phyloP scores from a whole-genome alignment of 2,329 filamentous ascomycete genomes.

The Delphinella strobiligena region DNA sequence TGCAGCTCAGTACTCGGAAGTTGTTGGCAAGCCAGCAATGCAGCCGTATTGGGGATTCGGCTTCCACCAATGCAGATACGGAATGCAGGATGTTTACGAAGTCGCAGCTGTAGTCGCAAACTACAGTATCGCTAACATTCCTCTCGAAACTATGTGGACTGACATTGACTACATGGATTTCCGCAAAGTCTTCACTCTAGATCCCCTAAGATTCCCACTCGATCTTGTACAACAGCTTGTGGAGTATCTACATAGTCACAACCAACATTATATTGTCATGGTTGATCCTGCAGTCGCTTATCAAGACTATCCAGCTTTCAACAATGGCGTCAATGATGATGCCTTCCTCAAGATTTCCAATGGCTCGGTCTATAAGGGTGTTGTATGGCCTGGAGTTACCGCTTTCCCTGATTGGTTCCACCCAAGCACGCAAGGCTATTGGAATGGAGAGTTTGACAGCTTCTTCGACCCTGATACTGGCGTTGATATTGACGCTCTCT shows the following conservation, averaged over 20 bases:
- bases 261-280: constrained; percentile 45
- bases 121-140: constrained; percentile 53
- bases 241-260: constrained; percentile 38
- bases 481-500: constrained; percentile 65
- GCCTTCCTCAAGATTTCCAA: constrained; percentile 43
- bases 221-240: constrained; percentile 52
- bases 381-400: constrained; percentile 60
- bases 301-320: constrained; percentile 42
- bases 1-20: constrained; percentile 37
- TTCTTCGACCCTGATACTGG: constrained; percentile 55
- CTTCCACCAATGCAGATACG: constrained; percentile 38
- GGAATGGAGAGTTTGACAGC: constrained; percentile 52
- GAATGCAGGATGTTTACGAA: constrained; percentile 46
- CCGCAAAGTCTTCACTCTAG: constrained; percentile 51
- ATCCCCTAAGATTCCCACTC: constrained; percentile 51
- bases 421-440: constrained; percentile 51
- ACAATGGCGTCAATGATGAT: constrained; percentile 47
- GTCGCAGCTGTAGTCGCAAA: constrained; percentile 57
- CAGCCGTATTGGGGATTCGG: constrained; percentile 42
- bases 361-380: constrained; percentile 45
- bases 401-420: constrained; percentile 57
- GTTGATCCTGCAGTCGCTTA: constrained; percentile 54
- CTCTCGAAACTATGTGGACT: constrained; percentile 62
- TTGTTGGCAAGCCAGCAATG: constrained; percentile 37
- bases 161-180: constrained; percentile 39